Percentiles rank a stretch among this genome's conserved stretches.
Evolutionary conservation across 192 early-diverging fungal genomes (phyloP).

Genomic region (Pilobolus umbonatus): DNA sequence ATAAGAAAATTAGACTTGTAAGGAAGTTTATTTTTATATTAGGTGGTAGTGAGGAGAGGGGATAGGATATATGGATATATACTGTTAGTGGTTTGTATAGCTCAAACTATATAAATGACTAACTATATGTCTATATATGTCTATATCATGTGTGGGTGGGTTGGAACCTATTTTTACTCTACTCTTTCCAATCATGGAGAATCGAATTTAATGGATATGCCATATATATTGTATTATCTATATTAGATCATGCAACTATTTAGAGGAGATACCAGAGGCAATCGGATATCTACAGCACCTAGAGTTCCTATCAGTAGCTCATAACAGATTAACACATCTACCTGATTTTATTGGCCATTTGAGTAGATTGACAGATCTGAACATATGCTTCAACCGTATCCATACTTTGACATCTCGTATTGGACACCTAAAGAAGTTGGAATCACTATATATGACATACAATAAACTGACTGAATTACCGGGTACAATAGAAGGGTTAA

Average conservation of each 20-base stretch:
- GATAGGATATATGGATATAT: no score
- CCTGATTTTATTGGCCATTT: constrained; percentile 70
- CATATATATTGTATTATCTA: no score
- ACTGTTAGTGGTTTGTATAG: no score
- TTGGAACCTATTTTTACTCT: no score
- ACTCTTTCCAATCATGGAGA: no score
- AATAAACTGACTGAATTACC: constrained; percentile 63
- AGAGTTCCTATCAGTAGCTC: constrained; percentile 50
- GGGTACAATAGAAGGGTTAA: constrained; percentile 53
- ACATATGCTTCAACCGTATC: constrained; percentile 61
- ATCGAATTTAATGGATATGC: no score
- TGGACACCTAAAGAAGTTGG: constrained; percentile 55
- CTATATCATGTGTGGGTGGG: no score
- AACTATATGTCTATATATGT: neutral
- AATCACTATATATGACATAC: constrained; percentile 48
- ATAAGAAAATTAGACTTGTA: constrained; percentile 15
- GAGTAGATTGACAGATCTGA: constrained; percentile 61
- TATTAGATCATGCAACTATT: constrained; percentile 66
- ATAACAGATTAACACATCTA: constrained; percentile 55
- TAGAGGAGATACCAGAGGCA: constrained; percentile 61
- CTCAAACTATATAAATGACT: neutral
- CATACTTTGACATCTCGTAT: constrained; percentile 55
- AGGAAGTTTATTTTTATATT: neutral
- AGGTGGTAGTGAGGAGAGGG: neutral
- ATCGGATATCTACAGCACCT: constrained; percentile 71